A percentile compares a stretch with the other conserved stretches of the same genome.
Evolutionary conservation across 2,329 filamentous ascomycete genomes (phyloP).

Genomic region (Stemphylium lycopersici): DNA sequence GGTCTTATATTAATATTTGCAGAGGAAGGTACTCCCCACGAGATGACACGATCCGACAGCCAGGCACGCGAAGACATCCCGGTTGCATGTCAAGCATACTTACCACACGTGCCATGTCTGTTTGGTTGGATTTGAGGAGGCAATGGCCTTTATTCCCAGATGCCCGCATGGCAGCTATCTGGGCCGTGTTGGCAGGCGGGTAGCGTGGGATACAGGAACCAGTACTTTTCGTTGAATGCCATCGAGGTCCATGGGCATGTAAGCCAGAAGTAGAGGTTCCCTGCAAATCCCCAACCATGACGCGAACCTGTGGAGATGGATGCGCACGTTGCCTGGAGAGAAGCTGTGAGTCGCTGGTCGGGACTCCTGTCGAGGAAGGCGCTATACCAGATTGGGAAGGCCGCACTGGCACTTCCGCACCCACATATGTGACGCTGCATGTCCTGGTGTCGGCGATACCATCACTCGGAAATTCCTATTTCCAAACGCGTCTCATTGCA

Average conservation of each 20-base stretch:
- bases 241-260: neutral
- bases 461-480: too few species aligned
- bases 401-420: too few species aligned
- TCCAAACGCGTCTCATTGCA: too few species aligned
- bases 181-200: slow-evolving; percentile 1
- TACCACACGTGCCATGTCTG: slow-evolving; percentile 6
- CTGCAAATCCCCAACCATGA: slow-evolving; percentile 8
- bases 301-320: neutral
- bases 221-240: slow-evolving; percentile 12
- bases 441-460: too few species aligned
- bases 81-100: neutral
- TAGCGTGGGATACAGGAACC: slow-evolving; percentile 17
- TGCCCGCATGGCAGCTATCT: slow-evolving; percentile 4
- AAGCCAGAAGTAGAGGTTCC: neutral
- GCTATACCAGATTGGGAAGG: neutral
- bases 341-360: slow-evolving; percentile 24
- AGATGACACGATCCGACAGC: slow-evolving; percentile 15
- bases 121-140: slow-evolving; percentile 20
- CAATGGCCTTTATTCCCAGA: slow-evolving; percentile 1
- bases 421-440: too few species aligned
- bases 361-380: slow-evolving; percentile 6
- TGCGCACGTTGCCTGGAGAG: slow-evolving; percentile 23
- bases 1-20: slow-evolving; percentile 19
- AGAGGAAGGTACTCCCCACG: neutral
- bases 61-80: slow-evolving; percentile 10